phyloP scores from a whole-genome alignment of 768 basidiomycete species.

The Lactarius deliciosus region DNA sequence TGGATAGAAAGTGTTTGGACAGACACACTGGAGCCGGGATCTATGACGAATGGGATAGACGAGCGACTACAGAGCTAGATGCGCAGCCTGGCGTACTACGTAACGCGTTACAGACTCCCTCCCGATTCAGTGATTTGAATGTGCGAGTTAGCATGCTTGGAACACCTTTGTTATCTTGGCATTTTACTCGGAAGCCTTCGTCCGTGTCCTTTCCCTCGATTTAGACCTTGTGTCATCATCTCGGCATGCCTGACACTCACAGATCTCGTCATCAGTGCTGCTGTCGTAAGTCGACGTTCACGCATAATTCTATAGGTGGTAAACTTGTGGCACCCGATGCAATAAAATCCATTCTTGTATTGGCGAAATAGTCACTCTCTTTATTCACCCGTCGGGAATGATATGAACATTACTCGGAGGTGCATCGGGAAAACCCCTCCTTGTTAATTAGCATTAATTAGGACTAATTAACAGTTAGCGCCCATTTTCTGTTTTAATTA shows the following conservation, averaged over 20 bases:
- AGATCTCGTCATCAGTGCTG: constrained; percentile 90
- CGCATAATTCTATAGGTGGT: constrained; percentile 51
- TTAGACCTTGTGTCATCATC: no score
- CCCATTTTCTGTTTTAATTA: no score
- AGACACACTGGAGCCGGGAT: constrained; percentile 38
- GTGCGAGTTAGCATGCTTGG: constrained; percentile 49
- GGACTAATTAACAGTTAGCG: no score
- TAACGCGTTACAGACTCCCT: no score
- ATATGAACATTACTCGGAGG: background rate
- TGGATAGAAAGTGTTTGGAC: constrained; percentile 63
- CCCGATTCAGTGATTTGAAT: constrained; percentile 57
- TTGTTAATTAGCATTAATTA: no score
- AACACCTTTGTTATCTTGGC: background rate
- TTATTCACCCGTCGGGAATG: no score
- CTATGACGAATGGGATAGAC: background rate
- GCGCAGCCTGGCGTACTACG: background rate
- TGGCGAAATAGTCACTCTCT: no score
- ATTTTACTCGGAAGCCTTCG: constrained; percentile 46
- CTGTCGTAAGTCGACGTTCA: constrained; percentile 48
- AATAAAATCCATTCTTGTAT: background rate
- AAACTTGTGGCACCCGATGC: constrained; percentile 63
- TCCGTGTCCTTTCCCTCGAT: no score
- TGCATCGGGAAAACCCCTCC: no score
- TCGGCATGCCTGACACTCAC: constrained; percentile 56
- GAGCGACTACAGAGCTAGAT: background rate